phyloP scores from a whole-genome alignment of 306 rosid species.

The Hippophae gyantsensis region DNA sequence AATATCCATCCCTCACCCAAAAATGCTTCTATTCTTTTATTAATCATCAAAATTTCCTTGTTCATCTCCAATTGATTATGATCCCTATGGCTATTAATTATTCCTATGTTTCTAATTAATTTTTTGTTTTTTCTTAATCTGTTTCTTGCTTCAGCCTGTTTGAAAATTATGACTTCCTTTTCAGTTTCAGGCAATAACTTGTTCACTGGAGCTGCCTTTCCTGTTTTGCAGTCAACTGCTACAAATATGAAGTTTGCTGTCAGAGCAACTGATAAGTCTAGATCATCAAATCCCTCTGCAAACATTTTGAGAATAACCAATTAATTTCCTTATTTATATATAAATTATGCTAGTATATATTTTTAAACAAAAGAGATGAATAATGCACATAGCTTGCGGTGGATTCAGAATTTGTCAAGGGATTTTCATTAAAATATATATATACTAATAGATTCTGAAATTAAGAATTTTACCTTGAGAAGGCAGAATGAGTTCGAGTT shows the following conservation, averaged over 20 bases:
- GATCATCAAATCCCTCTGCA: slow-evolving; percentile 32
- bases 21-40: slow-evolving; percentile 17
- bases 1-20: slow-evolving; percentile 14
- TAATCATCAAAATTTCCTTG: slow-evolving; percentile 41
- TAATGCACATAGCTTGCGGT: too few relatives aligned
- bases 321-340: too few relatives aligned
- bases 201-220: slow-evolving; percentile 86
- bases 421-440: too few relatives aligned
- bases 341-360: too few relatives aligned
- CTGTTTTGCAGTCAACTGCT: slow-evolving; percentile 85
- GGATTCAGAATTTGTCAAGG: too few relatives aligned
- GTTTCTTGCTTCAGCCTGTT: slow-evolving; percentile 74
- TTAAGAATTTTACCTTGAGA: slow-evolving; percentile 35
- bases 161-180: slow-evolving; percentile 48
- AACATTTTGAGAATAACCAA: background rate
- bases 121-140: slow-evolving; percentile 53
- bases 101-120: background rate
- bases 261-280: slow-evolving; percentile 43
- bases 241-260: slow-evolving; percentile 95
- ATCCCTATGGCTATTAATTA: too few relatives aligned
- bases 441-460: too few relatives aligned
- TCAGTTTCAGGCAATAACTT: slow-evolving; percentile 67
- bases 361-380: too few relatives aligned
- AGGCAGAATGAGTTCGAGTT: slow-evolving; percentile 60
- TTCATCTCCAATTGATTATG: background rate